phyloP scores from a whole-genome alignment of 495 filamentous ascomycete genomes.

The Annulohypoxylon nitens region DNA sequence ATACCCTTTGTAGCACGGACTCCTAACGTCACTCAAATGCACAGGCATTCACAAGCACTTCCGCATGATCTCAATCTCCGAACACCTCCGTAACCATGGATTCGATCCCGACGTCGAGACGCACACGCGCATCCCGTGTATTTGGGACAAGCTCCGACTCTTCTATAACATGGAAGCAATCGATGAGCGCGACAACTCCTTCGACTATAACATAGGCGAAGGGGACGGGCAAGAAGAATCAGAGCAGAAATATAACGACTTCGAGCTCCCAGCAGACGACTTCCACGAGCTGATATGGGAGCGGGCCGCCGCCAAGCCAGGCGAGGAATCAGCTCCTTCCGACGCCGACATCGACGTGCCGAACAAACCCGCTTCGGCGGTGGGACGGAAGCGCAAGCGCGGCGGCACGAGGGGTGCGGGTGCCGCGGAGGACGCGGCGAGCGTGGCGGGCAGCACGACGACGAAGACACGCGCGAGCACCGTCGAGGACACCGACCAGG shows the following conservation, averaged over 20 bases:
- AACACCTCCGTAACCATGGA: conserved; percentile 87
- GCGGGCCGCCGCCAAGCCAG: conserved; percentile 70
- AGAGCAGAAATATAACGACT: conserved; percentile 72
- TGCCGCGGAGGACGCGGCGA: conserved; percentile 39
- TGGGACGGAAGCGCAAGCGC: conserved; percentile 68
- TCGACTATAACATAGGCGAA: conserved; percentile 70
- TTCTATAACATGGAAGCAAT: conserved; percentile 91
- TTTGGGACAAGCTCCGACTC: conserved; percentile 87
- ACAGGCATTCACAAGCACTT: conserved; percentile 98
- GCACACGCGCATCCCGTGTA: conserved; percentile 89
- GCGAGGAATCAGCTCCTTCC: conserved; percentile 66
- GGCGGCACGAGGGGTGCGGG: conserved; percentile 58
- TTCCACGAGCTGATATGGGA: conserved; percentile 82
- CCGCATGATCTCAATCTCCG: conserved; percentile 89
- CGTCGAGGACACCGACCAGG: conserved; percentile 68
- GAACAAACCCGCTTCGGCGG: conserved; percentile 48
- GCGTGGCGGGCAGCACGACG: conserved; percentile 49
- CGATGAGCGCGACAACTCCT: conserved; percentile 82
- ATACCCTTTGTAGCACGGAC: not conserved
- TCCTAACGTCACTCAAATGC: not conserved
- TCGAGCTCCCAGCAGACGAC: conserved; percentile 81
- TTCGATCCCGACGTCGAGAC: conserved; percentile 74
- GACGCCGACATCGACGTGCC: conserved; percentile 60
- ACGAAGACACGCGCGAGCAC: conserved; percentile 62
- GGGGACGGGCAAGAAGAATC: conserved; percentile 64